Percentiles rank a stretch among this genome's conserved stretches.
phyloP scores from a whole-genome alignment of 768 basidiomycete species.

The Dioszegia aurantiaca region DNA sequence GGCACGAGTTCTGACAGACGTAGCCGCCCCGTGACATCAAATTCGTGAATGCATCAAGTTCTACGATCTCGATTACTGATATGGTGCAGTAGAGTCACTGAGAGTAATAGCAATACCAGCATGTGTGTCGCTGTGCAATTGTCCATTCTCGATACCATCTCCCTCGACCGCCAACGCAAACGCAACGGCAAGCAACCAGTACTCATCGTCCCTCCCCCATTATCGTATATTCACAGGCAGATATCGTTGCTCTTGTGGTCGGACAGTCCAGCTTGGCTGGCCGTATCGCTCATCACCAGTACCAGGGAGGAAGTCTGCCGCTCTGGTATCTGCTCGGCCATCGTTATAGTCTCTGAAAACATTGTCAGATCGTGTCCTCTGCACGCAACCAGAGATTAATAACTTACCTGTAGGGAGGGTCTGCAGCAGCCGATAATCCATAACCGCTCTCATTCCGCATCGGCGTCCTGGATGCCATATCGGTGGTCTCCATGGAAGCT shows the following conservation, averaged over 20 bases:
- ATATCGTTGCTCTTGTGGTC: constrained; percentile 14
- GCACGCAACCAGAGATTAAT: neutral
- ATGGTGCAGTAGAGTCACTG: neutral
- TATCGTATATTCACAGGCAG: constrained; percentile 2
- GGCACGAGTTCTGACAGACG: no score
- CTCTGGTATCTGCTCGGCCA: neutral
- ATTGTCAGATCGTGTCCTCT: neutral
- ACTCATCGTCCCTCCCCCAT: no score
- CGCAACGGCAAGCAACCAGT: no score
- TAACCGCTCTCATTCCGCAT: constrained; percentile 18
- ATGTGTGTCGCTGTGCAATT: neutral
- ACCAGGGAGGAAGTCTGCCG: constrained; percentile 10
- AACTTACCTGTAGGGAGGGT: constrained; percentile 19
- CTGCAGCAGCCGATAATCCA: constrained; percentile 1
- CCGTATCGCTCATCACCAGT: constrained; percentile 13
- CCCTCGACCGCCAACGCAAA: neutral
- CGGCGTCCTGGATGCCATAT: constrained; percentile 8
- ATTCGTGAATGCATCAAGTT: neutral
- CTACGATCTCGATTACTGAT: no score
- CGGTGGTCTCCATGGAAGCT: constrained; percentile 20
- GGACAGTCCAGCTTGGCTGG: constrained; percentile 11
- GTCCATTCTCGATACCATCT: neutral
- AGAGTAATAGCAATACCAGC: no score
- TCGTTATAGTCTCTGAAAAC: constrained; percentile 1
- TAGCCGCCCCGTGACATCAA: neutral